Percentiles rank a stretch among this genome's conserved stretches.
Conservation (phyloP, 2,329 filamentous ascomycete genomes). For the Plenodomus lindquistii region DNA sequence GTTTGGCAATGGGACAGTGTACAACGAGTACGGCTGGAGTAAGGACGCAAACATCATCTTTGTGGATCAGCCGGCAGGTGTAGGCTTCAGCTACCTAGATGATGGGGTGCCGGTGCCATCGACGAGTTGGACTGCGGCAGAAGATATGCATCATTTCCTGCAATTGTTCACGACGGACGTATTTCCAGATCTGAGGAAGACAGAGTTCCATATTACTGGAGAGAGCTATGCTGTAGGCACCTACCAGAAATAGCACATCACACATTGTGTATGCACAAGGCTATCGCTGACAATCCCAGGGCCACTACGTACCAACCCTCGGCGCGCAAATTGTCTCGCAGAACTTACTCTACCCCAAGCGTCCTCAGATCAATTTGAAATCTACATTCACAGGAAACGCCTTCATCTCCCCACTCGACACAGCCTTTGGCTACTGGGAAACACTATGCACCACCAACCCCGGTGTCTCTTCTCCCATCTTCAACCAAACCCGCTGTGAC, state of each 20-base stretch:
- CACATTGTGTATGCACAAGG: too few relatives aligned
- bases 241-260: not conserved
- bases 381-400: constrained; percentile 55
- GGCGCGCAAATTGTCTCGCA: constrained; percentile 51
- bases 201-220: constrained; percentile 53
- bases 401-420: constrained; percentile 49
- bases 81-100: constrained; percentile 47
- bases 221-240: constrained; percentile 53
- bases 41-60: constrained; percentile 44
- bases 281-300: constrained; percentile 31
- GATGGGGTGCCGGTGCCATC: constrained; percentile 39
- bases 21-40: constrained; percentile 47
- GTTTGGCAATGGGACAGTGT: constrained; percentile 42
- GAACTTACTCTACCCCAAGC: constrained; percentile 48
- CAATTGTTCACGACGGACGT: constrained; percentile 53
- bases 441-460: constrained; percentile 54
- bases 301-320: constrained; percentile 54
- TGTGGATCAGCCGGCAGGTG: constrained; percentile 45
- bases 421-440: constrained; percentile 51
- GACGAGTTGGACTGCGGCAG: constrained; percentile 50
- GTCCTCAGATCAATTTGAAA: constrained; percentile 48
- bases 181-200: constrained; percentile 47
- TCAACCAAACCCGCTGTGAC: constrained; percentile 53
- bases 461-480: constrained; percentile 48
- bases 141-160: constrained; percentile 56